Evolutionary conservation across 164 flowering plant genomes (phyloP).

Genomic region (Euptelea pleiosperma): DNA sequence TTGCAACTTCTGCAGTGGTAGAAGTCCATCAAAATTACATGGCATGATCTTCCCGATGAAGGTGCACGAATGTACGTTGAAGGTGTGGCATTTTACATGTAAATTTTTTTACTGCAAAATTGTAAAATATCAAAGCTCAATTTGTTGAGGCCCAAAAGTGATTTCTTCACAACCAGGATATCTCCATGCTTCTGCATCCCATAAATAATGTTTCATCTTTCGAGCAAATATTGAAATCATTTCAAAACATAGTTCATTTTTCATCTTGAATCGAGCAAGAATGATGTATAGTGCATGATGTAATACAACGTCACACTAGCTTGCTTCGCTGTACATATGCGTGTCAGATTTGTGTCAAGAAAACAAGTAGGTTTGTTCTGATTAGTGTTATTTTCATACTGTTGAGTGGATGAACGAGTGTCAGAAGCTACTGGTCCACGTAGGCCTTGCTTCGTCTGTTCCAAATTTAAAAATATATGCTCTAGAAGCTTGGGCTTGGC

Average conservation of each 20-base stretch:
- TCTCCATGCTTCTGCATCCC: no score
- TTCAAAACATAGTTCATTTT: no score
- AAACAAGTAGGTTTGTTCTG: not conserved
- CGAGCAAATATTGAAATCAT: no score
- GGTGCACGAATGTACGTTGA: slow-evolving; percentile 1
- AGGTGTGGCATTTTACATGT: slow-evolving; percentile 6
- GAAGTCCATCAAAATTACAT: slow-evolving; percentile 7
- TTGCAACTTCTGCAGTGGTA: slow-evolving; percentile 9
- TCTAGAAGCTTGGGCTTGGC: no score
- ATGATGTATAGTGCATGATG: no score
- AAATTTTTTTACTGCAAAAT: slow-evolving; percentile 2
- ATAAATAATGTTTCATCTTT: no score
- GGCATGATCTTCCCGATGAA: not conserved
- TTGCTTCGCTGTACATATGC: no score
- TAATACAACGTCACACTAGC: no score
- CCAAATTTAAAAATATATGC: no score
- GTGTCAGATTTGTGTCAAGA: not conserved
- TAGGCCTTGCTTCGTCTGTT: not conserved
- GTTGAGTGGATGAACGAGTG: not conserved
- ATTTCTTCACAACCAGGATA: no score
- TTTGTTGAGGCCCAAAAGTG: slow-evolving; percentile 6
- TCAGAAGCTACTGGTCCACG: not conserved
- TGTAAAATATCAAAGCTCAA: slow-evolving; percentile 14
- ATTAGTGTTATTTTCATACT: not conserved
- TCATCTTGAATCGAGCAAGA: no score